phyloP scores from a whole-genome alignment of 2,329 filamentous ascomycete species.

The Verticillium nonalfalfae region DNA sequence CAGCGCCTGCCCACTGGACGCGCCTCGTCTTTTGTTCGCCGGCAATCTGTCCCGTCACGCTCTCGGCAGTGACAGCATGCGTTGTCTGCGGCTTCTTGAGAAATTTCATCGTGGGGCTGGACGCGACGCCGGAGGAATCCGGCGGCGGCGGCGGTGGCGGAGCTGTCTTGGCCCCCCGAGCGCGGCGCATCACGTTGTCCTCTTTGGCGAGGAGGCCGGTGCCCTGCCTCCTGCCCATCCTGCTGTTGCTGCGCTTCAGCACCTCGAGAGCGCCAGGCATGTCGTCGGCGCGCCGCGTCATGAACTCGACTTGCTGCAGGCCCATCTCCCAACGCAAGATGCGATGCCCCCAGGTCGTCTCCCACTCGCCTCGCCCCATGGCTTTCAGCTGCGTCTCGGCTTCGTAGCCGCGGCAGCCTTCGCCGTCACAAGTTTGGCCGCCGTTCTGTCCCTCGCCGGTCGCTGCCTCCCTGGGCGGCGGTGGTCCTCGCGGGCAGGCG shows the following conservation, averaged over 20 bases:
- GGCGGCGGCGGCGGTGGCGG: no score
- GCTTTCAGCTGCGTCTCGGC: neutral
- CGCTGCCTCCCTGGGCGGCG: neutral
- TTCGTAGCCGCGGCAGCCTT: neutral
- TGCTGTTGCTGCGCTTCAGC: neutral
- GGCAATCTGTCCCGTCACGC: neutral
- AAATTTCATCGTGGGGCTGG: neutral
- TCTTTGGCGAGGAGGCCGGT: neutral
- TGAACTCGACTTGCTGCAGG: neutral
- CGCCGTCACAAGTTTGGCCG: neutral
- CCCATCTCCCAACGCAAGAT: neutral
- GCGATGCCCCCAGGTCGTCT: neutral
- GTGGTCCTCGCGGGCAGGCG: constrained; percentile 5
- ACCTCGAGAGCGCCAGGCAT: neutral
- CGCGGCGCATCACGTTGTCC: neutral
- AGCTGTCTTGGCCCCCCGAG: neutral
- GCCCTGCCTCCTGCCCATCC: neutral
- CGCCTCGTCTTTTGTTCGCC: neutral
- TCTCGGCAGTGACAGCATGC: neutral
- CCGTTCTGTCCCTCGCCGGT: neutral
- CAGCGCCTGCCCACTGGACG: neutral
- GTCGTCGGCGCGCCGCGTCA: neutral
- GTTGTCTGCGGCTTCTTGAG: neutral
- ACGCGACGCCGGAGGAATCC: no score
- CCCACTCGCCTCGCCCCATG: neutral